Evolutionary conservation across 176 grass and related monocot species (phyloP).

Genomic region (Puya raimondii): DNA sequence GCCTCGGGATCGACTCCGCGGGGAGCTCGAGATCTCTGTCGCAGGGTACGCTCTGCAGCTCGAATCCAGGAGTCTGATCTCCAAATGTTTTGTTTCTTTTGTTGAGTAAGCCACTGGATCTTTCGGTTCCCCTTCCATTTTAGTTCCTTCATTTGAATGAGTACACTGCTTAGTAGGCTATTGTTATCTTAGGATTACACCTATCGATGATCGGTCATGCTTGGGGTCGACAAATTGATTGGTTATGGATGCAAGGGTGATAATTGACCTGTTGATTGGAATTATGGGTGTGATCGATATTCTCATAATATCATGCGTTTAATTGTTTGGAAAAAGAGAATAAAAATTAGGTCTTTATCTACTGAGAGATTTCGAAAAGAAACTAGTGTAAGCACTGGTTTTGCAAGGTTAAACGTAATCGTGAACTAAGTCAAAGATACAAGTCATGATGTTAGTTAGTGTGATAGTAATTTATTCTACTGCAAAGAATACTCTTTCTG

Average conservation of each 20-base stretch:
- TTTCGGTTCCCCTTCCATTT: background rate
- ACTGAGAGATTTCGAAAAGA: background rate
- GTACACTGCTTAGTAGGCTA: background rate
- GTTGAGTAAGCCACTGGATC: conserved; percentile 28
- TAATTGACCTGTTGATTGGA: background rate
- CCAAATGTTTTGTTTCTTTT: background rate
- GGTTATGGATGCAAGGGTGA: background rate
- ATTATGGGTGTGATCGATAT: background rate
- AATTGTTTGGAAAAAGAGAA: background rate
- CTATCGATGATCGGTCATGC: too few species aligned
- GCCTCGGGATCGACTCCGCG: conserved; percentile 57
- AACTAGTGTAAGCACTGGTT: too few species aligned
- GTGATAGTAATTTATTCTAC: too few species aligned
- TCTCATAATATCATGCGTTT: background rate
- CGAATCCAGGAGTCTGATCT: conserved; percentile 93
- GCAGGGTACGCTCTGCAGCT: conserved; percentile 97
- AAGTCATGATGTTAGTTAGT: too few species aligned
- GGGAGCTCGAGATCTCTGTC: conserved; percentile 60
- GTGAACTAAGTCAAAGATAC: too few species aligned
- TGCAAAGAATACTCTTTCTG: too few species aligned
- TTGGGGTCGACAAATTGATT: background rate
- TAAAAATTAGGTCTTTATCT: background rate
- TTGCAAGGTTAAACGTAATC: too few species aligned
- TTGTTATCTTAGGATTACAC: background rate
- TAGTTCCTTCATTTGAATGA: conserved; percentile 5